A percentile compares a stretch with the other conserved stretches of the same genome.
Evolutionary conservation across 805 yeast species (phyloP).

Genomic region (Metschnikowia matae): DNA sequence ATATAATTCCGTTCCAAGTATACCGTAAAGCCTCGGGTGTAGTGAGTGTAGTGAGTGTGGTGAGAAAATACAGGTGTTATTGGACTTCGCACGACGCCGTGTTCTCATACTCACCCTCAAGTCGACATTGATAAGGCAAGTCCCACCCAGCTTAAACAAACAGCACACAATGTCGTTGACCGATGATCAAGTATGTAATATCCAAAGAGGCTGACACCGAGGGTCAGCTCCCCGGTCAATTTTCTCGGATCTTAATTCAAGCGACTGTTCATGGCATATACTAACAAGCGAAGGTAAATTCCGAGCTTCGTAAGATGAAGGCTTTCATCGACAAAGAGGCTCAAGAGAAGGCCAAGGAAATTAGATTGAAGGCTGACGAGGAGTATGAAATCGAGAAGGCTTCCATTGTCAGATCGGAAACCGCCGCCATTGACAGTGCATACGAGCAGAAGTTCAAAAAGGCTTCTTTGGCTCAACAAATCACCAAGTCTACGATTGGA

Average conservation of each 20-base stretch:
- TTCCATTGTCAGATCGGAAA: constrained; percentile 87
- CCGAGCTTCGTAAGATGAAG: constrained; percentile 96
- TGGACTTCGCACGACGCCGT: constrained; percentile 14
- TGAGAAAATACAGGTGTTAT: constrained; percentile 8
- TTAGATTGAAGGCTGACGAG: constrained; percentile 92
- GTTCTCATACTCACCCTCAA: constrained; percentile 17
- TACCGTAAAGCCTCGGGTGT: background rate
- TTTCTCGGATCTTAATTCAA: background rate
- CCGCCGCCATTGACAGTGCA: constrained; percentile 76
- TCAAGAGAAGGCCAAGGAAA: constrained; percentile 96
- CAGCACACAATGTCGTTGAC: constrained; percentile 25
- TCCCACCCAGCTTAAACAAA: constrained; percentile 6
- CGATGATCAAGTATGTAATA: constrained; percentile 27
- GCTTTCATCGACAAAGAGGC: constrained; percentile 99
- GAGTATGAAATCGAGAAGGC: constrained; percentile 98
- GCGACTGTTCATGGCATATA: background rate
- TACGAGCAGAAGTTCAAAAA: constrained; percentile 85
- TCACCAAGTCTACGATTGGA: constrained; percentile 89
- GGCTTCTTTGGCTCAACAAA: constrained; percentile 89
- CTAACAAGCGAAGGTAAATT: constrained; percentile 60
- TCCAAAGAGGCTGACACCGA: background rate
- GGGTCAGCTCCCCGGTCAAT: background rate
- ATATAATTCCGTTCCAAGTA: background rate
- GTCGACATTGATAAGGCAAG: constrained; percentile 20
- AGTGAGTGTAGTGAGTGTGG: background rate